Evolutionary conservation across 805 yeast species (phyloP).

Genomic region (Hermanozyma aechmeae): DNA sequence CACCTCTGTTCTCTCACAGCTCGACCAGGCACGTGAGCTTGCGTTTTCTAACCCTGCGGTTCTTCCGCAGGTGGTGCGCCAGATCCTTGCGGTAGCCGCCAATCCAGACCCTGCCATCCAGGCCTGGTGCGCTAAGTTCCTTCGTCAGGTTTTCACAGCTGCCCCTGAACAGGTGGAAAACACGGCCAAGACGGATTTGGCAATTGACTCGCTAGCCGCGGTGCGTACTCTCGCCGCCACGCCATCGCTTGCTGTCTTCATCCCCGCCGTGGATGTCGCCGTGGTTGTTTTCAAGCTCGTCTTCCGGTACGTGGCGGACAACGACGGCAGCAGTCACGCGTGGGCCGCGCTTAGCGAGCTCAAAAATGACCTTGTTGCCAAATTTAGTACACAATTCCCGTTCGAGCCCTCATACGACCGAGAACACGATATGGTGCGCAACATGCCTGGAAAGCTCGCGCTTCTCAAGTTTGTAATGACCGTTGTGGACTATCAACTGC

Average conservation of each 20-base stretch:
- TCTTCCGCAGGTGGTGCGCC: conserved; percentile 36
- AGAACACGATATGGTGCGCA: conserved; percentile 42
- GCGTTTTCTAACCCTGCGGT: conserved; percentile 21
- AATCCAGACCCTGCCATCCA: conserved; percentile 26
- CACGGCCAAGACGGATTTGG: conserved; percentile 26
- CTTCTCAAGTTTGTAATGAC: conserved; percentile 57
- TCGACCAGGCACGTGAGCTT: conserved; percentile 28
- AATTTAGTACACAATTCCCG: conserved; percentile 53
- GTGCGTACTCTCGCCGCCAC: conserved; percentile 18
- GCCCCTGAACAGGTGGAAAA: conserved; percentile 15
- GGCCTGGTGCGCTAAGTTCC: conserved; percentile 32
- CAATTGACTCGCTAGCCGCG: conserved; percentile 30
- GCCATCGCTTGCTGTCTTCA: conserved; percentile 21
- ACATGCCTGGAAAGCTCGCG: conserved; percentile 55
- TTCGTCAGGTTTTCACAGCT: conserved; percentile 26
- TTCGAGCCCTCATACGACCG: conserved; percentile 35
- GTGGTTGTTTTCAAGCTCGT: conserved; percentile 34
- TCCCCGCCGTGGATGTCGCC: conserved; percentile 24
- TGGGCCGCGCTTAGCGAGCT: conserved; percentile 53
- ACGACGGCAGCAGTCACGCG: conserved; percentile 31
- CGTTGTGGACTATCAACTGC: conserved; percentile 35
- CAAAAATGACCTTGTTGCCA: conserved; percentile 48
- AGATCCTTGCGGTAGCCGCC: conserved; percentile 26
- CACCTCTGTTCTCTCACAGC: conserved; percentile 16
- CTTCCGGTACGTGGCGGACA: conserved; percentile 36